Percentiles rank a stretch among this genome's conserved stretches.
phyloP scores from a whole-genome alignment of 2,329 filamentous ascomycete genomes.

The Clonostachys solani region DNA sequence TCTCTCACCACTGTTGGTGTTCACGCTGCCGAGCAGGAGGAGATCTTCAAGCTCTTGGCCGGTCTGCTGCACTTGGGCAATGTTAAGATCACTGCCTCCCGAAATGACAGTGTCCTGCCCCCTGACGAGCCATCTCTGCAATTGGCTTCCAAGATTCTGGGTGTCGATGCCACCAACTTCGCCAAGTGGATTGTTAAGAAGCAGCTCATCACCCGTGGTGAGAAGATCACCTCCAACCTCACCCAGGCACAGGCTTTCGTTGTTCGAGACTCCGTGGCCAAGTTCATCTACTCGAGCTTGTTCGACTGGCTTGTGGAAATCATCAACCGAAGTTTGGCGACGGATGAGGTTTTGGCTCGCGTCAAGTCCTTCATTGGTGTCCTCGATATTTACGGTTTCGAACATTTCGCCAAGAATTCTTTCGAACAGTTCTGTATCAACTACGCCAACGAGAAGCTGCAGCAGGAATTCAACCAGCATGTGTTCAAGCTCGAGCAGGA shows the following conservation, averaged over 20 bases:
- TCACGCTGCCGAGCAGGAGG: conserved; percentile 63
- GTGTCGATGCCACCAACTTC: conserved; percentile 81
- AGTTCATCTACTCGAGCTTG: conserved; percentile 96
- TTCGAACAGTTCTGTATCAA: conserved; percentile 99
- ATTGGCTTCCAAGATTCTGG: conserved; percentile 78
- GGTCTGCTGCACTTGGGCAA: conserved; percentile 93
- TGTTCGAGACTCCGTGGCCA: conserved; percentile 94
- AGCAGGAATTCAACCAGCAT: conserved; percentile 98
- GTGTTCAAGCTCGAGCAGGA: conserved; percentile 99
- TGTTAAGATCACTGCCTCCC: conserved; percentile 87
- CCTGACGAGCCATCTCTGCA: conserved; percentile 77
- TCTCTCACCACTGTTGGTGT: conserved; percentile 90
- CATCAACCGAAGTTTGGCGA: conserved; percentile 87
- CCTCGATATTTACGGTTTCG: conserved; percentile 98
- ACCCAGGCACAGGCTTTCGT: conserved; percentile 91
- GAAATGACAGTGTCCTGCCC: conserved; percentile 81
- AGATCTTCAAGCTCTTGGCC: conserved; percentile 87
- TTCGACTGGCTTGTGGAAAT: conserved; percentile 99
- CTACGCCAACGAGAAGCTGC: conserved; percentile 98
- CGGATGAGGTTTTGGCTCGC: conserved; percentile 77
- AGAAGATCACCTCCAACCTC: conserved; percentile 96
- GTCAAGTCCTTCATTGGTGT: conserved; percentile 94
- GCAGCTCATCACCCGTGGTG: conserved; percentile 90
- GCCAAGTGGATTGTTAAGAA: conserved; percentile 99
- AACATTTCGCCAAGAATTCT: conserved; percentile 99